Base-by-base conservation (phyloP, 768 basidiomycete species). In the Termitomyces sp. region DNA sequence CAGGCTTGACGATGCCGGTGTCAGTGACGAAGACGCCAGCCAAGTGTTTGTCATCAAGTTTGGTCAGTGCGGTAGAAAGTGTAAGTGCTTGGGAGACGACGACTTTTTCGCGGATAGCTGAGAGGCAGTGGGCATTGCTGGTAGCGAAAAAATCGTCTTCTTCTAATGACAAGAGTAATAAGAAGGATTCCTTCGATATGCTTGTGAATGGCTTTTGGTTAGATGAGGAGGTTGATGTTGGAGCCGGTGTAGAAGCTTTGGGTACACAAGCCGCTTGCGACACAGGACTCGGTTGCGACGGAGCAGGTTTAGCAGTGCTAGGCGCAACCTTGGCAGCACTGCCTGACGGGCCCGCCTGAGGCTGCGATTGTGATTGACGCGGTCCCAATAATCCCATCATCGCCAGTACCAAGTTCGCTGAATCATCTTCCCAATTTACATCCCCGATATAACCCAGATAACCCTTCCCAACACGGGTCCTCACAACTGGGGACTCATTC, bases 371-470 rank as follows among this genome's bases (percentile, higher is more conserved):
- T 31, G 38, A 5, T 25, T 53, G 64, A 50, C 31, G 31, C 12
- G 60, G 56, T 50, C 57, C 54, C 20, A 65, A 32, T 5, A 68
- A 56, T 43, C 64, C 68, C 36, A 81, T 69, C 76, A 79, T 77
- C 5, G 76, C 72, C n/a, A 74, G 65, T 25, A 74, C 54, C 11
- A 78, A 65, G 9, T 65, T 66, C 36, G 70, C 67, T 9, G 68
- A 65, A 48, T 64, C 67, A 1, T 66, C 67, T 59, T 78, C 76
- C 46, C 69, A 65, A 43, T 73, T 72, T 5, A 71, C 68, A 51
- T 75, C 73, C 1, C 77, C 77, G 25, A 78, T 63, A 40, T 73
- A 81, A 8, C 76, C 73, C 42, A 81, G 53, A 56, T 71, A 69
- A 1, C 80, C 79, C 56, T 76, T 70, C 12, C 70, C 73, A 20